Percentiles rank a stretch among this genome's conserved stretches.
Evolutionary conservation across 1,284 basidiomycete species (phyloP).

Genomic region (Amylostereum areolatum): DNA sequence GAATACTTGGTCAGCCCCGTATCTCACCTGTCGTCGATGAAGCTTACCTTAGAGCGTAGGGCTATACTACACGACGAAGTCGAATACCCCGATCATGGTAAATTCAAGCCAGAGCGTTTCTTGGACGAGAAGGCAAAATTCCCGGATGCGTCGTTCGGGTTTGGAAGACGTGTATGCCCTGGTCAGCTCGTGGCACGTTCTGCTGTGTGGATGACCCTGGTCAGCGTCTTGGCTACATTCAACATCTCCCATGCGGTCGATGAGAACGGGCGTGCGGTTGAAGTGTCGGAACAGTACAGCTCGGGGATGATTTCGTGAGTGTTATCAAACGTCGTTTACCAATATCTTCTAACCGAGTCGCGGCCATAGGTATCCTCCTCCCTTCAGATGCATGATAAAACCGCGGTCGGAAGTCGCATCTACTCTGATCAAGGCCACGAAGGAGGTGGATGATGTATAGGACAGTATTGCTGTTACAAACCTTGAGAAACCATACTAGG

Average conservation of each 20-base stretch:
- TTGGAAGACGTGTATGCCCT: constrained; percentile 35
- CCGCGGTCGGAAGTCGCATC: constrained; percentile 17
- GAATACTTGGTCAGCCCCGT: constrained; percentile 19
- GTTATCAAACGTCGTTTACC: constrained; percentile 10
- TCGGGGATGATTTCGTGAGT: constrained; percentile 16
- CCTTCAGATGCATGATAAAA: constrained; percentile 21
- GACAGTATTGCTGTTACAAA: too few species aligned
- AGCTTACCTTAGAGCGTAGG: constrained; percentile 19
- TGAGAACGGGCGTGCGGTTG: constrained; percentile 19
- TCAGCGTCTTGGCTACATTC: constrained; percentile 30
- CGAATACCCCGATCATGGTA: constrained; percentile 12
- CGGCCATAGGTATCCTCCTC: constrained; percentile 18
- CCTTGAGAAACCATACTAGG: too few species aligned
- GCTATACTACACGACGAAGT: constrained; percentile 7
- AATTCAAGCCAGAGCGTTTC: constrained; percentile 16
- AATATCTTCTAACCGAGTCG: background rate
- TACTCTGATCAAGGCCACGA: constrained; percentile 11
- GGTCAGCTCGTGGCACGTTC: constrained; percentile 31
- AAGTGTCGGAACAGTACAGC: constrained; percentile 8
- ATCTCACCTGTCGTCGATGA: constrained; percentile 1
- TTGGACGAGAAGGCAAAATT: constrained; percentile 14
- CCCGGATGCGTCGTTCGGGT: constrained; percentile 26
- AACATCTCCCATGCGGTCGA: constrained; percentile 30
- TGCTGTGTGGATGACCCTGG: constrained; percentile 32
- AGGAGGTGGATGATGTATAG: too few species aligned